Conservation (phyloP, 345 rosid genomes). For the Populus deltoides region DNA sequence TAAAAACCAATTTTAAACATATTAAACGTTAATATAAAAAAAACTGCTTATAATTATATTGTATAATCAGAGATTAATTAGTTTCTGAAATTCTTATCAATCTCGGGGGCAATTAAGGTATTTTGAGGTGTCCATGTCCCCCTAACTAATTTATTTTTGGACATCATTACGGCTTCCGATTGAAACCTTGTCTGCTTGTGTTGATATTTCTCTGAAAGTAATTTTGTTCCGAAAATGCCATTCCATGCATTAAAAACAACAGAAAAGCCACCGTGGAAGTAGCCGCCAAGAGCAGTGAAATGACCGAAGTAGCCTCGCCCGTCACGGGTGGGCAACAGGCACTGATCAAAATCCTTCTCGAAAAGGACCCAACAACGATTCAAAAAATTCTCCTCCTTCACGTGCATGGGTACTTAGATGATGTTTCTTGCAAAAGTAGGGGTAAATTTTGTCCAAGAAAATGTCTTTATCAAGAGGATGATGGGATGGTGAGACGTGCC, state of each 20-base stretch:
- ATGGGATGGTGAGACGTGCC: neutral
- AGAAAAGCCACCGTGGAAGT: neutral
- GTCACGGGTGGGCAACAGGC: constrained; percentile 30
- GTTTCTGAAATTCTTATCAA: neutral
- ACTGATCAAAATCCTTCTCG: constrained; percentile 29
- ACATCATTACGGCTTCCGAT: neutral
- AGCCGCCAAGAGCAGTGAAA: constrained; percentile 18
- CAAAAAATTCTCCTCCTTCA: constrained; percentile 26
- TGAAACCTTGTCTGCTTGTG: constrained; percentile 1
- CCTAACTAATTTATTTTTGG: neutral
- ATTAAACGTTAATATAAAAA: too few species aligned
- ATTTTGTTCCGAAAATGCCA: constrained; percentile 13
- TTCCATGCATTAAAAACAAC: neutral
- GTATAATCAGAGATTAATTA: too few species aligned
- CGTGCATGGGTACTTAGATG: constrained; percentile 11
- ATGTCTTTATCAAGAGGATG: neutral
- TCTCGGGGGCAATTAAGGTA: neutral
- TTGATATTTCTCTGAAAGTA: neutral
- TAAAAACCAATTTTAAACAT: too few species aligned
- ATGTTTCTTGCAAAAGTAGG: neutral
- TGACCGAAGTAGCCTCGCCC: constrained; percentile 16
- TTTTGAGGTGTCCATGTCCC: neutral
- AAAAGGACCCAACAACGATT: constrained; percentile 34
- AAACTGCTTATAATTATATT: too few species aligned
- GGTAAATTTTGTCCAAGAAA: neutral